Evolutionary conservation across 371 early-diverging fungal genomes (phyloP), one percentile per base, ranked within the genome.

Genomic region (Rhizopus arrhizus): DNA sequence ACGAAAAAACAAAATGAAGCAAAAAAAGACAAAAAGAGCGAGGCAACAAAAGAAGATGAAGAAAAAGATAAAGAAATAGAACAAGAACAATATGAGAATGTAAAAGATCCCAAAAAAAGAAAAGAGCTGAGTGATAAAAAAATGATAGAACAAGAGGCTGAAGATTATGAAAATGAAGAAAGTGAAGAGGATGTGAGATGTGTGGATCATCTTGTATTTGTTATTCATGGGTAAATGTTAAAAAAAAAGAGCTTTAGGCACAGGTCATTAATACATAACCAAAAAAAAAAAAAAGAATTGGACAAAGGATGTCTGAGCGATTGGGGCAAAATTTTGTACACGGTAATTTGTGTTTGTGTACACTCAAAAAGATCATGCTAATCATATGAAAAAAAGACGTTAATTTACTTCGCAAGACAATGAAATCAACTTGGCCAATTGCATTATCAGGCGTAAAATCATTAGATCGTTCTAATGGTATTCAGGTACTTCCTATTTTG

Each of bases 401-500:
- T 29, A 86, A 88, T 62, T 72, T 83, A 3, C 69, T 93, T 35
- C 83, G 93, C n/a, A 84, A 85, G 46, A 86, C 90, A 0, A 70
- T 93, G 42, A 91, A 89, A 60, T 74, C 81, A 0, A 77, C 78
- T 2, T 82, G 78, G 56, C 65, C 82, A 0, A 69, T 70, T n/a
- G 59, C 66, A 8, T 58, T 69, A 2, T 62, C 64, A 28, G 51
- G 76, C 13, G 66, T 71, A 1, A 48, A 64, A 6, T 74, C 57
- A 45, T 50, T 75, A 1, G 63, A 70, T 38, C 65, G 70, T 22
- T 43, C 68, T 7, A 77, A 85, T 66, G 86, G 92, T n/a, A 85
- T 94, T 4, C 92, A 92, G 66, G 85, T 94, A 2, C 70, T 94
- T 9, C 95, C 95, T 10, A 85, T 94, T 15, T 80, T 90, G 53